Percentiles rank a stretch among this genome's conserved stretches.
These are phyloP conservation scores for Serendipita sp. DNA, from an alignment of 1,284 basidiomycete genomes.

Conservation along the genomic window DNA sequence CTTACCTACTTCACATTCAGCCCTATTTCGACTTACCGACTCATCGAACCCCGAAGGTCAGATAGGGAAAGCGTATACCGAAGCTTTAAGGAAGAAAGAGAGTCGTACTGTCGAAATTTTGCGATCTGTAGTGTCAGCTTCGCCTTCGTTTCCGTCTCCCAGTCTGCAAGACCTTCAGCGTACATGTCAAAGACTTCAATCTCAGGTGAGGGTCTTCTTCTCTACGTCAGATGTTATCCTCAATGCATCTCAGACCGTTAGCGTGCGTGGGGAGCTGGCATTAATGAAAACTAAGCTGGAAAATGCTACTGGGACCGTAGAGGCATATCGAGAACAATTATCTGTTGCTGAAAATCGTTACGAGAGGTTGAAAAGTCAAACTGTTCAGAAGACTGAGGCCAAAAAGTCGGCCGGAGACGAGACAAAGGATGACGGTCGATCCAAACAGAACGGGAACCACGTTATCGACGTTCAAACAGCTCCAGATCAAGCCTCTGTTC, in stretches of 20 bases:
- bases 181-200: conserved; percentile 18
- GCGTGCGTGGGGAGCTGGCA: conserved; percentile 33
- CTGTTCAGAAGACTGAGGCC: conserved; percentile 25
- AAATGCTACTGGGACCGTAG: conserved; percentile 39
- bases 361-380: conserved; percentile 56
- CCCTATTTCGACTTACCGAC: conserved; percentile 10
- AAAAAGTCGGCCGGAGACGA: neutral
- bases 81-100: neutral
- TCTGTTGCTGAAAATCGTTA: conserved; percentile 51
- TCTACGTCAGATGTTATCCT: neutral
- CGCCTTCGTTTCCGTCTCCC: conserved; percentile 12
- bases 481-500: neutral
- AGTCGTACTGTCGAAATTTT: neutral
- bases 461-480: neutral
- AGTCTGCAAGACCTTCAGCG: conserved; percentile 17
- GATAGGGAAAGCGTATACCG: neutral
- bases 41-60: neutral
- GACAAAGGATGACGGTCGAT: neutral
- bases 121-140: neutral
- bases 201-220: conserved; percentile 16
- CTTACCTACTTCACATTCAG: conserved; percentile 1
- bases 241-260: conserved; percentile 15
- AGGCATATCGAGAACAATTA: conserved; percentile 43
- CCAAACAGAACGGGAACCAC: neutral
- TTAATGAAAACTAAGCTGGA: conserved; percentile 43